Base-by-base conservation (phyloP, 192 early-diverging fungal genomes). In the Linnemannia elongata region DNA sequence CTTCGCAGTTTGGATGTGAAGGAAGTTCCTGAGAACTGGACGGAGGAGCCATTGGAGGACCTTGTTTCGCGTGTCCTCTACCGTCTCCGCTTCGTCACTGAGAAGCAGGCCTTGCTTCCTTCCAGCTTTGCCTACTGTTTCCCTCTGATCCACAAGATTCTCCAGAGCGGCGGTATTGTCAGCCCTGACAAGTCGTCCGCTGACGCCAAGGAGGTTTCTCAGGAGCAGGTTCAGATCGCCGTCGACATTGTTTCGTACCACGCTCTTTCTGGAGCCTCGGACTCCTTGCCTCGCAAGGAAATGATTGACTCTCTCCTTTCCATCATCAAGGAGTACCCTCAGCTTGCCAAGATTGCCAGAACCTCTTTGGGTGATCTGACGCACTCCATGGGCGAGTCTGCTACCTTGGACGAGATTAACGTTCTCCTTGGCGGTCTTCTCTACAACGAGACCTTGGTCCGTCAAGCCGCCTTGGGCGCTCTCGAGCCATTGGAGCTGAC, bases 181-280 rank as follows among this genome's bases (percentile, higher is more conserved):
- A 88, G 82, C 60, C 66, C 72, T 17, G 75, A 78, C 39, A 85
- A 90, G 30, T 84, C 85, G 0, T 55, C 80, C n/a, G 88, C 89
- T 15, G 82, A 90, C 41, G 91, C 74, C 70, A 87, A 75, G 54
- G 91, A 91, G 82, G 76, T 54, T n/a, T 88, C 87, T 6, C 77
- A 91, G 72, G 95, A 95, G 75, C 95, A 96, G 82, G 90, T 96
- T 68, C 89, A 90, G 42, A 92, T 95, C 85, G 91, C 91, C 18
- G 89, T 93, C 13, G 94, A 94, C 60, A 86, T 95, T 33, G 84
- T 96, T 39, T 85, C 88, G 3, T 94, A 92, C 89, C 95, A 96
- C 82, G 91, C 91, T 30, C 52, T 78, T 6, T 79, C 88, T 20
- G 92, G 93, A 44, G 79, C 81, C 9, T 90, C 92, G 42, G 88